Evolutionary conservation across 2,329 filamentous ascomycete species (phyloP).

Genomic region (Madurella mycetomatis): DNA sequence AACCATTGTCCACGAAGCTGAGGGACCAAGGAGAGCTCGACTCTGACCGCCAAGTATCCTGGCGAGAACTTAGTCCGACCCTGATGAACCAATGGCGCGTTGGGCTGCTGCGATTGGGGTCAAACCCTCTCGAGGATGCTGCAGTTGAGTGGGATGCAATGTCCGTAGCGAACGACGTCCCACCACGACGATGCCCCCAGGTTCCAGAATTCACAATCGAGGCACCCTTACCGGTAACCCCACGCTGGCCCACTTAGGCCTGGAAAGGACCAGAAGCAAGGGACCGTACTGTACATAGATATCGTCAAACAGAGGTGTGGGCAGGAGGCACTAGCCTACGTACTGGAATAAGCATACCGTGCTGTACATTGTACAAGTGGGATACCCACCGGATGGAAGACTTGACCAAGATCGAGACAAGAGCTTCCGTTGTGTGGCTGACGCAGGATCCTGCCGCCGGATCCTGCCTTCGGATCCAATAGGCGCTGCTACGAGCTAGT

Average conservation of each 20-base stretch:
- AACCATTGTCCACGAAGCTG: background rate
- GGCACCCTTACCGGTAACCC: too few relatives aligned
- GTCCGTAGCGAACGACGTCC: background rate
- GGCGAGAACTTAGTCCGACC: background rate
- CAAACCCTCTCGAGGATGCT: background rate
- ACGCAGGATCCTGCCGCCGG: background rate
- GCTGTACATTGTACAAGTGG: too few relatives aligned
- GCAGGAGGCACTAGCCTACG: too few relatives aligned
- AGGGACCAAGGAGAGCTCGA: background rate
- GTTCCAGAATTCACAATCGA: too few relatives aligned
- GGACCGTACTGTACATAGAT: too few relatives aligned
- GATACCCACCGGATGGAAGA: too few relatives aligned
- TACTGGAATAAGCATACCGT: too few relatives aligned
- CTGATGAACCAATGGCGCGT: slow-evolving; percentile 1
- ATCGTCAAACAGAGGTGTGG: too few relatives aligned
- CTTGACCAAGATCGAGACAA: too few relatives aligned
- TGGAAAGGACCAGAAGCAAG: too few relatives aligned
- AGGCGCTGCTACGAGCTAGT: background rate
- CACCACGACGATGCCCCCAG: background rate
- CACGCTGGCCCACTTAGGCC: too few relatives aligned
- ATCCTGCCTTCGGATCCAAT: background rate
- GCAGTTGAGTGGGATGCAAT: slow-evolving; percentile 1
- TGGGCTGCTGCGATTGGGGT: background rate
- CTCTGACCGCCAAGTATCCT: background rate
- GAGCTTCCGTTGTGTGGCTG: too few relatives aligned